Conservation (phyloP, 116 monocot genomes). For the Cymodocea nodosa region DNA sequence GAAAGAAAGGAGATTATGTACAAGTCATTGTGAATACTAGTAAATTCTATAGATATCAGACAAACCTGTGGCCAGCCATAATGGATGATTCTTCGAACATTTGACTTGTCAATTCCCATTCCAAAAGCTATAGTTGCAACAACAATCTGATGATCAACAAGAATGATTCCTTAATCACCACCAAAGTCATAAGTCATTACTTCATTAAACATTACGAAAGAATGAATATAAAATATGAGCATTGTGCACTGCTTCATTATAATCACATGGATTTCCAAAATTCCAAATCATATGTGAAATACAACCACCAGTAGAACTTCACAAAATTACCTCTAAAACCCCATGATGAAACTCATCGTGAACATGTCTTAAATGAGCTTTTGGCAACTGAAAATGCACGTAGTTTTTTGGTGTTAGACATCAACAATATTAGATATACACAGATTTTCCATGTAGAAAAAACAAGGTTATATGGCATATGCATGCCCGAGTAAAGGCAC, state of each 20-base stretch:
- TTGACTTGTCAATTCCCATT: conserved; percentile 99
- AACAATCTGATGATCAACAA: conserved; percentile 52
- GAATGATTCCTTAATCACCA: not conserved
- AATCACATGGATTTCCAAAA: not conserved
- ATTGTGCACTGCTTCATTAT: not conserved
- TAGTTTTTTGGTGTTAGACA: not conserved
- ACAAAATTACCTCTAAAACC: conserved; percentile 41
- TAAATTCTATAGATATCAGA: not conserved
- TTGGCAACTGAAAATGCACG: conserved; percentile 58
- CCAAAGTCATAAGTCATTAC: not conserved
- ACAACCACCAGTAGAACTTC: not conserved
- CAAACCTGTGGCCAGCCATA: conserved; percentile 99
- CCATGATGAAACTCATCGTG: conserved; percentile 79
- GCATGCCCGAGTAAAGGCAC: not conserved
- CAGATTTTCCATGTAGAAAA: no score
- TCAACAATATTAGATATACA: not conserved
- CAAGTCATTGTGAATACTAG: not conserved
- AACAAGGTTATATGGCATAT: not conserved
- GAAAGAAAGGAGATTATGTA: not conserved
- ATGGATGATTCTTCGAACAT: conserved; percentile 96
- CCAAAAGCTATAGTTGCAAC: conserved; percentile 99
- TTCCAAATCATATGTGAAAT: not conserved
- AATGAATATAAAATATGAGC: not conserved
- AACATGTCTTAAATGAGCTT: conserved; percentile 60
- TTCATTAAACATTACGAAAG: not conserved